phyloP scores from a whole-genome alignment of 75 land plant genomes.

The Picea sitchensis region DNA sequence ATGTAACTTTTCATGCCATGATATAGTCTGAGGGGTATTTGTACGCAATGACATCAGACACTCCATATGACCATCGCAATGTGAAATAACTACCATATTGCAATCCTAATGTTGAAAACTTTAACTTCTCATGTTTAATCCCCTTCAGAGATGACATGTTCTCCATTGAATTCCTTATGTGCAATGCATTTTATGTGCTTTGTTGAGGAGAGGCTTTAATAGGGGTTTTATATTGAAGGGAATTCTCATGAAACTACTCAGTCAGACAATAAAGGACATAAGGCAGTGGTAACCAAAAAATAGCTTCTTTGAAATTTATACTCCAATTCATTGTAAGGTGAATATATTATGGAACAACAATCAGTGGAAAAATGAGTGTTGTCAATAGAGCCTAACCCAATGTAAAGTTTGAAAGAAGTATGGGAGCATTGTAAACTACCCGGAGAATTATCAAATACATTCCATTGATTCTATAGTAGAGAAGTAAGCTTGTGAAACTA shows the following conservation, averaged over 20 bases:
- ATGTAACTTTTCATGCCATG: constrained; percentile 89
- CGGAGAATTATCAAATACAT: no score
- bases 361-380: no score
- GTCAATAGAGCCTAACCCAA: no score
- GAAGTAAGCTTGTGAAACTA: no score
- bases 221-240: constrained; percentile 7
- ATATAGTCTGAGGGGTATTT: constrained; percentile 72
- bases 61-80: constrained; percentile 19
- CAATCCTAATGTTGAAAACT: background rate
- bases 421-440: no score
- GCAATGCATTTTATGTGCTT: constrained; percentile 1
- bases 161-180: background rate
- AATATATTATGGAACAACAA: no score
- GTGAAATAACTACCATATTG: background rate
- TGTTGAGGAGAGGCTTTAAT: background rate
- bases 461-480: no score
- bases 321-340: no score
- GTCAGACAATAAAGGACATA: constrained; percentile 58
- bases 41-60: constrained; percentile 53
- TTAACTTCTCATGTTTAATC: background rate
- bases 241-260: constrained; percentile 32
- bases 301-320: constrained; percentile 38
- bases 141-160: background rate
- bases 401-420: no score
- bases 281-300: constrained; percentile 93